These are phyloP conservation scores for Dujonia santamariae DNA, from an alignment of 1,139 yeast species.

Conservation along the genomic window DNA sequence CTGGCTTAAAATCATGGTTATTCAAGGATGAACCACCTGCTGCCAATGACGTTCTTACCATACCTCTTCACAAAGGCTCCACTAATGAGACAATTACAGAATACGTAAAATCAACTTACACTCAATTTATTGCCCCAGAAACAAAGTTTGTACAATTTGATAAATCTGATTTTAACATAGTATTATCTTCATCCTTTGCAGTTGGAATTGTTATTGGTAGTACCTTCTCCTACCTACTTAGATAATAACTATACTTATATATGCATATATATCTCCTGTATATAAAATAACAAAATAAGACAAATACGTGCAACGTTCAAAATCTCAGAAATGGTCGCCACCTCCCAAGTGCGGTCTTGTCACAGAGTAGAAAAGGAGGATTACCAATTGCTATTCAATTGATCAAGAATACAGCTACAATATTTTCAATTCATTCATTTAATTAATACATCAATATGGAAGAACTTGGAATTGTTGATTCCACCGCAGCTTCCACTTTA, in stretches of 20 bases:
- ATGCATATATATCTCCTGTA: neutral
- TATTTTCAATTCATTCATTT: neutral
- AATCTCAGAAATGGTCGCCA: constrained; percentile 4
- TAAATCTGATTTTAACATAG: constrained; percentile 5
- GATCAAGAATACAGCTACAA: neutral
- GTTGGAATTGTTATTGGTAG: constrained; percentile 5
- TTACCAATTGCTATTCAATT: neutral
- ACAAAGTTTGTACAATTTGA: constrained; percentile 4
- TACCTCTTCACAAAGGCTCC: neutral
- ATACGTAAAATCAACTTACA: constrained; percentile 1
- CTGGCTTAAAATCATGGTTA: neutral
- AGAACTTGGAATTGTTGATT: constrained; percentile 25
- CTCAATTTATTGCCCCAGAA: neutral
- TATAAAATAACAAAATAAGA: neutral
- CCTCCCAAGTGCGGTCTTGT: constrained; percentile 2
- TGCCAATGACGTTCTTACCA: neutral
- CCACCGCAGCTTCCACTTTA: no score
- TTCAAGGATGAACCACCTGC: no score
- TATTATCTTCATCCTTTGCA: neutral
- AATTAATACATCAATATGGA: constrained; percentile 17
- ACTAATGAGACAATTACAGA: neutral
- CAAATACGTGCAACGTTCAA: constrained; percentile 2
- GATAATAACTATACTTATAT: neutral
- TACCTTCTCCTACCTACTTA: constrained; percentile 2
- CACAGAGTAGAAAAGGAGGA: no score